Conservation (phyloP, 1,284 basidiomycete genomes). For the Puccinia novopanici region DNA sequence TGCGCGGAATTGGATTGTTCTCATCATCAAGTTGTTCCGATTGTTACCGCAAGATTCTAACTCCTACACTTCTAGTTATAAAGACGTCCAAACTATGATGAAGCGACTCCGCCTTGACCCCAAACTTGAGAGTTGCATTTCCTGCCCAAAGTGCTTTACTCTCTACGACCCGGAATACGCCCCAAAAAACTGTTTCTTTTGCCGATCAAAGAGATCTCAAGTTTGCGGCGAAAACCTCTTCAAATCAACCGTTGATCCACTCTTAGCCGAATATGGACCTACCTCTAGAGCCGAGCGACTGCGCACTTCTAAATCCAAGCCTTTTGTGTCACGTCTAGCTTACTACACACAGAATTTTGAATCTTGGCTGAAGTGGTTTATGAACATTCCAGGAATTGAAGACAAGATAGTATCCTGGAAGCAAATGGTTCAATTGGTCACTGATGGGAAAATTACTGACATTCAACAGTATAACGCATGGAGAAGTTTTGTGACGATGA, state of each 20-base stretch:
- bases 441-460: too few species aligned
- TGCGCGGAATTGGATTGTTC: neutral
- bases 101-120: neutral
- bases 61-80: neutral
- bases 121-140: neutral
- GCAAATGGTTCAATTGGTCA: too few species aligned
- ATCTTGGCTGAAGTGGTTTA: neutral
- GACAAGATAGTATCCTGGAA: too few species aligned
- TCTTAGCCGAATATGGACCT: neutral
- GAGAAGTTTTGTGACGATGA: too few species aligned
- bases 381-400: too few species aligned
- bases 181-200: neutral
- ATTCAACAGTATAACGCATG: too few species aligned
- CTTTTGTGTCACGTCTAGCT: neutral
- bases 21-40: neutral
- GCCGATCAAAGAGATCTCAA: neutral
- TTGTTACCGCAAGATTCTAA: neutral
- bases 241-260: neutral
- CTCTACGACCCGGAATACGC: conserved; percentile 1
- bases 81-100: neutral
- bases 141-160: conserved; percentile 7
- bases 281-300: neutral
- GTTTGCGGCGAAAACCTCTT: neutral
- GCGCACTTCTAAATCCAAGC: neutral
- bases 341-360: neutral